Base-by-base conservation (phyloP, 176 grass and related monocot genomes). In the Puccinellia tenuiflora region DNA sequence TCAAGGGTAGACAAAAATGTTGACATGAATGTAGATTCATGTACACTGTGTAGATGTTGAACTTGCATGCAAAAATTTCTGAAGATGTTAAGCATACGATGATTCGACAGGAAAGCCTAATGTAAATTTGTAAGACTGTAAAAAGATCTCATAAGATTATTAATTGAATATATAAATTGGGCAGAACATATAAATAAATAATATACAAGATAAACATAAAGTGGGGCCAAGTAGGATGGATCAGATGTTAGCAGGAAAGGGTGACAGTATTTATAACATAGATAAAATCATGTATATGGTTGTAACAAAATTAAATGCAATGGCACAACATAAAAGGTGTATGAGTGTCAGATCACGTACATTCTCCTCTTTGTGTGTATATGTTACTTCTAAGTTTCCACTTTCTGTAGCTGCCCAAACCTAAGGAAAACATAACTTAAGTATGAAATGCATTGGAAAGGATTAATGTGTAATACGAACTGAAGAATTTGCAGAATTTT, bases 321-420 rank as follows among this genome's bases (percentile, higher is more conserved):
- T 26, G 26, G 13, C 25, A 70, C 43, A 73, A 81, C 67, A 86
- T 9, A 71, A 65, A 50, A 46, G 64, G 22, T 30, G n/a, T 26
- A 65, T 18, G 26, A 78, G 45, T 68, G 14, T 80, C 69, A n/a
- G 51, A 21, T 51, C 64, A 69, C 77, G 61, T 94, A 99, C 97
- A 62, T 93, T 70, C 12, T 99, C 97, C 88, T 94, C 97, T 75
- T 82, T 92, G 79, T 99, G 97, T 60, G 93, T 99, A 18, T 99
- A 99, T 59, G 91, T 94, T 63, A 90, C 91, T 87, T 99, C 97
- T 15, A 99, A 87, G 50, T 88, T 86, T 65, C 93, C 97, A 68
- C 60, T 96, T 75, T 92, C 93, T 53, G 85, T 95, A 83, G 87
- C 86, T 43, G 89, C 80, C 97, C 97, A 99, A 68, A 99, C 86